Evolutionary conservation across 805 yeast species (phyloP), one percentile per base, ranked within the genome.

Genomic region (Kockiozyma suomiensis): DNA sequence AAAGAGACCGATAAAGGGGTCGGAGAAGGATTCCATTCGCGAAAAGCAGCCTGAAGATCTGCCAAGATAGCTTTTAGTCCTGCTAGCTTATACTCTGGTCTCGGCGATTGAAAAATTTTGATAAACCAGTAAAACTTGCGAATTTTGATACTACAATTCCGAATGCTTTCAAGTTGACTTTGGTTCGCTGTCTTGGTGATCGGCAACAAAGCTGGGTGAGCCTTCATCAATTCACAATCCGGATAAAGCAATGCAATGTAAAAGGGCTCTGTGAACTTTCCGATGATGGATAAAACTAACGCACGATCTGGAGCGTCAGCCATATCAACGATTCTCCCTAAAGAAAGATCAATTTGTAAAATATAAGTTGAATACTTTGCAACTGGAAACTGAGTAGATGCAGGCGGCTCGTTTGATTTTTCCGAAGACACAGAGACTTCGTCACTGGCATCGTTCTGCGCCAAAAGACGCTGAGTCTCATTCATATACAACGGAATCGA

Each of bases 61-160:
- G 13, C 35, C 26, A 50, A 40, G 10, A 61, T 21, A 13, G 47
- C 50, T 47, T 61, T 57, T 8, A 61, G 40, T 4, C 65, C 65
- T 12, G 38, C 15, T n/a, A 61, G 35, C 41, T 61, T 61, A 47
- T 46, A 58, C 33, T 61, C 65, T 13, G 57, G 58, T 4, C 59
- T 41, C 8, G 56, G 47, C 13, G 46, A 49, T n/a, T 56, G 26
- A 40, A 53, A 61, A 17, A 61, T 28, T 33, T 33, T 32, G 40
- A 61, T 57, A 19, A 19, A 46, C 65, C 62, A 59, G 46, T 61
- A 61, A 12, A 58, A 41, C 41, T 54, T 61, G 15, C 65, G 48
- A 19, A 58, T 45, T 10, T 41, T 46, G 38, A 38, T 32, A 21
- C 52, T 38, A 37, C 19, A 42, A 12, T 33, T 45, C 5, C 54